Percentiles rank a stretch among this genome's conserved stretches.
These are phyloP conservation scores for Quercus robur DNA, from an alignment of 306 rosid species.

Conservation along the genomic window DNA sequence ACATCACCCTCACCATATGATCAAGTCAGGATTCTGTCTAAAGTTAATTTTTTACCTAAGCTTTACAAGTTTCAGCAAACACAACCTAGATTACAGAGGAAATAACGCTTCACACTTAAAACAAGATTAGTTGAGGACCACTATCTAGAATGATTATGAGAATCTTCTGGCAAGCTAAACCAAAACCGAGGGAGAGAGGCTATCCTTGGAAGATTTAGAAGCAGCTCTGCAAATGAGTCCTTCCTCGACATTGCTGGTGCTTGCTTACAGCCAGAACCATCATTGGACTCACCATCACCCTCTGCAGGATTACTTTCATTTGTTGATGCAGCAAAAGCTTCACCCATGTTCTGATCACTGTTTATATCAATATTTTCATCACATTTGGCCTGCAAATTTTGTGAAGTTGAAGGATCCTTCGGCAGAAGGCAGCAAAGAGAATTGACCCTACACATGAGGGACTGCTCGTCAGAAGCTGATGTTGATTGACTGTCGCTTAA, in stretches of 20 bases:
- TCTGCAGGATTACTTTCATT: constrained; percentile 28
- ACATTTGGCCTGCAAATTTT: constrained; percentile 22
- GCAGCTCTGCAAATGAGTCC: constrained; percentile 72
- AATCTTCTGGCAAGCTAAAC: constrained; percentile 44
- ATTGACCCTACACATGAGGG: constrained; percentile 68
- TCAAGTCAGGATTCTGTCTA: constrained; percentile 34
- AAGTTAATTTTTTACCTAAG: constrained; percentile 27
- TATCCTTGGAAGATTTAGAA: constrained; percentile 70
- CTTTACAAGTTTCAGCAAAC: constrained; percentile 10
- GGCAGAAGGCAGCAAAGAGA: constrained; percentile 70
- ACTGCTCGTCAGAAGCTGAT: constrained; percentile 51
- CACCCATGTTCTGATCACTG: constrained; percentile 19
- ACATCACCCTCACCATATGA: background rate
- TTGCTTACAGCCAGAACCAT: constrained; percentile 35
- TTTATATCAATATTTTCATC: background rate
- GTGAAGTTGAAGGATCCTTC: constrained; percentile 48
- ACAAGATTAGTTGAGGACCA: background rate
- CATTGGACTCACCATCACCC: constrained; percentile 22
- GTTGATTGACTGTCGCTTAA: constrained; percentile 47
- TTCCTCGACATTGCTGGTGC: constrained; percentile 48
- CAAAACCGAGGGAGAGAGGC: constrained; percentile 74
- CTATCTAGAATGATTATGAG: constrained; percentile 40
- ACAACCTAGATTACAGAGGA: constrained; percentile 25
- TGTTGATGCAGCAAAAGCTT: constrained; percentile 15
- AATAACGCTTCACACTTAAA: constrained; percentile 1